Base-by-base conservation (phyloP, 257 asterid species). In the Rubia yunnanensis region DNA sequence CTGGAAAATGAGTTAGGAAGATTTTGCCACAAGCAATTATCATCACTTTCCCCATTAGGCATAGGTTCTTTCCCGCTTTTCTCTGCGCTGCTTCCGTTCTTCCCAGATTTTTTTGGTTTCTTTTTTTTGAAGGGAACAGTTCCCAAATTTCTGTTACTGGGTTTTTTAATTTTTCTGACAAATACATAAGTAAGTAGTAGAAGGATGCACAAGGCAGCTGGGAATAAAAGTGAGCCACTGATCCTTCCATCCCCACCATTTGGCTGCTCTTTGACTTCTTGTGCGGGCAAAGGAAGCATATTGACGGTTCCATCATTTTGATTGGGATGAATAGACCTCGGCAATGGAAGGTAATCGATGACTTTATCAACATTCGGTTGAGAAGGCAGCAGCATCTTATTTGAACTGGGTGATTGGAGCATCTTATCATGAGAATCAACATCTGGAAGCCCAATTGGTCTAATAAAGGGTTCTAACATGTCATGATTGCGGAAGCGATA, bases 301-400 rank as follows among this genome's bases (percentile, higher is more conserved):
- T 27, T 38, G 20, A 63, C 48, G 17, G 17, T 61, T 53, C 66
- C 77, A 65, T 64, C 34, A 39, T 48, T 61, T 48, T 62, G 70
- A 61, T 50, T 73, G 50, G 72, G 44, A 26, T 70, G 84, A 59
- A 57, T 30, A 39, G 60, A 52, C 65, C 68, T 68, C 38, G 59
- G 76, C 60, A 50, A 74, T 61, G 87, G 81, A 70, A 78, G 76
- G 76, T 69, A 74, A 38, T 73, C 68, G 20, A 79, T 55, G 63
- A 83, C 80, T 81, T 85, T 85, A 65, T 78, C 84, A 64, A 80
- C 79, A 75, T 83, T 79, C 57, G 91, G 91, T 71, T 85, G 91
- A 28, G 86, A 76, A 4, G 92, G 95, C 60, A 83, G 81, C 63
- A 83, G 80, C 72, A 66, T 74, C 69, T 74, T 82, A 57, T 52